Base-by-base conservation (phyloP, 306 rosid species). In the Ormosia emarginata region DNA sequence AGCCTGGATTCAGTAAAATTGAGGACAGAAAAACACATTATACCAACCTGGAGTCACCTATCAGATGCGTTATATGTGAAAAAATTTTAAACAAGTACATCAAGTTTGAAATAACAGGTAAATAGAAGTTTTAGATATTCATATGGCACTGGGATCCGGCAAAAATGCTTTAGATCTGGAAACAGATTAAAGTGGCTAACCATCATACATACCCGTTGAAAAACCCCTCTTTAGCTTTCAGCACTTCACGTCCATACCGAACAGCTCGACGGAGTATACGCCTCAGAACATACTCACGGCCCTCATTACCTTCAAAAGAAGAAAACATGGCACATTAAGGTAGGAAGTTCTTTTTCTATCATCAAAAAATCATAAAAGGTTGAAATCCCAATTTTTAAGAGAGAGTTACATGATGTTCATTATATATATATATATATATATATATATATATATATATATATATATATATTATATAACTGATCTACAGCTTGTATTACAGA, bases 181-280 rank as follows among this genome's bases (percentile, higher is more conserved):
- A 81, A 65, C 55, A 74, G 64, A 69, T 1, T 46, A 53, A 57
- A 40, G 58, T 59, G 68, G 55, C 47, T 29, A 70, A 61, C 15
- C 56, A 71, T 12, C 59, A 72, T 59, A 63, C 93, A 47, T 88
- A 95, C 99, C 94, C 91, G 34, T 89, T 91, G 81, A 95, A 93
- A 89, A 95, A 95, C 9, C 99, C 99, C 76, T 92, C 98, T 79
- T 91, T 86, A 72, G 99, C 99, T 75, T 91, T 92, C 40, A 95
- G 86, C 71, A 95, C 92, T 80, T 95, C 99, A n/a, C 90, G 92
- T 32, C 98, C 98, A 81, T 93, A 95, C 7, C 99, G 96, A 82
- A 95, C 99, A 87, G 98, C 99, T 11, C 99, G 94, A 79, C 99
- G 98, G 71, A 95, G 99, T 85, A 95, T 95, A 49, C 99, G 99